Evolutionary conservation across 768 basidiomycete genomes (phyloP).

Genomic region (Pulveroboletus ravenelii): DNA sequence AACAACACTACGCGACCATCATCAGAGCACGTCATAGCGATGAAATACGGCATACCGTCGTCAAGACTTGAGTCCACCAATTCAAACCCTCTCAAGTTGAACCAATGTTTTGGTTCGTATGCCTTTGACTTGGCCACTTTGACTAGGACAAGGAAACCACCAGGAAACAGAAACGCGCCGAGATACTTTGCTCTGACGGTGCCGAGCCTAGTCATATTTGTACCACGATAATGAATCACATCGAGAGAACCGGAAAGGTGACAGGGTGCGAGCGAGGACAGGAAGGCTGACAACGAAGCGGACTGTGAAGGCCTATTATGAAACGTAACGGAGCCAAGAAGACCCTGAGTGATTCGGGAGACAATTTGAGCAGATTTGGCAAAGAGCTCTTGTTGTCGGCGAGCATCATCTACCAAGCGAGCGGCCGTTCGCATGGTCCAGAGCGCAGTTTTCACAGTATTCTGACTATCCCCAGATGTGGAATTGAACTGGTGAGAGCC

Average conservation of each 20-base stretch:
- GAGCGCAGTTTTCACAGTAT: constrained; percentile 40
- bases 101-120: constrained; percentile 90
- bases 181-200: constrained; percentile 79
- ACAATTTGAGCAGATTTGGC: constrained; percentile 64
- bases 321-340: constrained; percentile 25
- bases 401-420: constrained; percentile 75
- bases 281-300: constrained; percentile 48
- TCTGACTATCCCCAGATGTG: constrained; percentile 2
- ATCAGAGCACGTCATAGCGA: constrained; percentile 2
- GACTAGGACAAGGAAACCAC: constrained; percentile 81
- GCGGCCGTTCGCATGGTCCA: constrained; percentile 76
- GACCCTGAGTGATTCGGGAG: constrained; percentile 52
- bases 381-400: constrained; percentile 57
- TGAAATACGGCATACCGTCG: constrained; percentile 62
- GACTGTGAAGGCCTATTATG: constrained; percentile 32
- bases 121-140: constrained; percentile 76
- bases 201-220: constrained; percentile 38
- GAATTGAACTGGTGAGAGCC: neutral
- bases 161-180: constrained; percentile 83
- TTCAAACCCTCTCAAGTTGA: constrained; percentile 70
- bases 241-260: constrained; percentile 83
- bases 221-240: constrained; percentile 67
- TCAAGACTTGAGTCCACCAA: constrained; percentile 63
- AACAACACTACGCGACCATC: constrained; percentile 53
- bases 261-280: constrained; percentile 74